These are phyloP conservation scores for Pholiota adiposa DNA, from an alignment of 1,284 basidiomycete genomes.

Conservation along the genomic window DNA sequence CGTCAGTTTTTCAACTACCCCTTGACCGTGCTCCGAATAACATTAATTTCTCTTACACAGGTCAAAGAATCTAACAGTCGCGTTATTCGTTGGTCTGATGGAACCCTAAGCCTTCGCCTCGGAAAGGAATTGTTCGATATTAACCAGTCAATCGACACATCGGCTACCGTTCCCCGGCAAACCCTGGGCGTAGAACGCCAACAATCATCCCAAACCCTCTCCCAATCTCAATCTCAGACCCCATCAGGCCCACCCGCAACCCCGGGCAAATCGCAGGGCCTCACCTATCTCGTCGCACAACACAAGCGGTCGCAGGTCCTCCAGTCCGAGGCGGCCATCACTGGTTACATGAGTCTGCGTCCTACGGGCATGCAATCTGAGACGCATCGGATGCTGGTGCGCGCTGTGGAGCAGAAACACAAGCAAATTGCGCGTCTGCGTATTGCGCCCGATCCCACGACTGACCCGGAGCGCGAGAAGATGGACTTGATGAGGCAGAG, in stretches of 20 bases:
- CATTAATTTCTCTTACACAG: constrained; percentile 38
- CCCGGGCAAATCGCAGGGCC: constrained; percentile 59
- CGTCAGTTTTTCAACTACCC: constrained; percentile 48
- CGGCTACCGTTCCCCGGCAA: constrained; percentile 60
- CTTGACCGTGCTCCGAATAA: background rate
- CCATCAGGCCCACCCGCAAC: constrained; percentile 19
- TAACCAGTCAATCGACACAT: constrained; percentile 73
- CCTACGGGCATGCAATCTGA: constrained; percentile 91
- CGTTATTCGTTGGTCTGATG: constrained; percentile 91
- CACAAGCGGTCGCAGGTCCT: constrained; percentile 86
- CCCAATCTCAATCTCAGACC: constrained; percentile 40
- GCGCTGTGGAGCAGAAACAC: constrained; percentile 85
- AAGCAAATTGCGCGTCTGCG: constrained; percentile 77
- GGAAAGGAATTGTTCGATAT: constrained; percentile 94
- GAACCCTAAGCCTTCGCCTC: constrained; percentile 82
- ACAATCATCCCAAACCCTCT: constrained; percentile 40
- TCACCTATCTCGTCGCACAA: constrained; percentile 90
- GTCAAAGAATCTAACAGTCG: constrained; percentile 85
- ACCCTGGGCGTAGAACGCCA: constrained; percentile 48
- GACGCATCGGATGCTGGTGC: constrained; percentile 87
- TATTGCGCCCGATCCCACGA: constrained; percentile 74
- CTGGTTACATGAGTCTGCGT: constrained; percentile 82
- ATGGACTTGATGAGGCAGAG: constrained; percentile 68
- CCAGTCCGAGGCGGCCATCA: constrained; percentile 83
- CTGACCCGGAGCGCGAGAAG: constrained; percentile 75